A percentile compares a stretch with the other conserved stretches of the same genome.
Evolutionary conservation across 352 stramenopile genomes (phyloP).

Genomic region (Blastocystis hominis): DNA sequence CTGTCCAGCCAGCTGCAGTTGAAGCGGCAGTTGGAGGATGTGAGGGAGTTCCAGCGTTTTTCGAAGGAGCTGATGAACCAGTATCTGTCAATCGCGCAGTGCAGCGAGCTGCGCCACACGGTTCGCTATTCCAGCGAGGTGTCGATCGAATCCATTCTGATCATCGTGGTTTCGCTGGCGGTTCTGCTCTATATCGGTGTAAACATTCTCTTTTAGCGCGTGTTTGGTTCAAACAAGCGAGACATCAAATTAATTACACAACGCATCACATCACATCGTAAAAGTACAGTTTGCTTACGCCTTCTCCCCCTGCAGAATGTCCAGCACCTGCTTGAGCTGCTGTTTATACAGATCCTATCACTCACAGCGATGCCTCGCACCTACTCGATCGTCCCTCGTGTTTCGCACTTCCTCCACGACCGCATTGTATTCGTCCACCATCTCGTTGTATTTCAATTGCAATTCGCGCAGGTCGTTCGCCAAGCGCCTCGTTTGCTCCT

Average conservation of each 20-base stretch:
- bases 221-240: neutral
- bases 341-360: slow-evolving; percentile 33
- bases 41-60: neutral
- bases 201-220: neutral
- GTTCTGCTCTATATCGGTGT: neutral
- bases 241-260: neutral
- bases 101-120: slow-evolving; percentile 20
- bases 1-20: neutral
- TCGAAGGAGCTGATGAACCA: neutral
- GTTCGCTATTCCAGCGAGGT: slow-evolving; percentile 20
- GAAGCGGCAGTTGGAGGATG: neutral
- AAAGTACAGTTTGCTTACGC: no score
- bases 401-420: neutral
- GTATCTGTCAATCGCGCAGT: slow-evolving; percentile 1
- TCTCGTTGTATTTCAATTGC: neutral
- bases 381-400: slow-evolving; percentile 1
- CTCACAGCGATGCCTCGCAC: neutral
- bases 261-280: no score
- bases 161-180: neutral
- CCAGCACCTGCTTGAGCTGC: slow-evolving; percentile 21
- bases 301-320: neutral
- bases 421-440: neutral
- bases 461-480: neutral
- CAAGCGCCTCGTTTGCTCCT: neutral
- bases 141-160: slow-evolving; percentile 8